A percentile compares a stretch with the other conserved stretches of the same genome.
Conservation (phyloP, 1,284 basidiomycete species). For the Erythrobasidium hasegawianum region DNA sequence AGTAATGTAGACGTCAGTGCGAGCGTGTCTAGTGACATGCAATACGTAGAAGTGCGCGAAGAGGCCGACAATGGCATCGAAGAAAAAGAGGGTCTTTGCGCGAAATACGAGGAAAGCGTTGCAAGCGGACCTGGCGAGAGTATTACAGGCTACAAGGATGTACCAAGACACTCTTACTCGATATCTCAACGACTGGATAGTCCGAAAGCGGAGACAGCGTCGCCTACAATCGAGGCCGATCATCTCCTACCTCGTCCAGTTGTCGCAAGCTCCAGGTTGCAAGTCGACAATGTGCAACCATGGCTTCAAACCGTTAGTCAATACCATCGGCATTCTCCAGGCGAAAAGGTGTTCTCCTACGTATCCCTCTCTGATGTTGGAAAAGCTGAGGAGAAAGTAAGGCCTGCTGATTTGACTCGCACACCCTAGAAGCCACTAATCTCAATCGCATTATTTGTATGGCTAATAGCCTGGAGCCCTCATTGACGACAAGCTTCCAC, state of each 20-base stretch:
- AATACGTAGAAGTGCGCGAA: too few species aligned
- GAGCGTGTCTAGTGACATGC: too few species aligned
- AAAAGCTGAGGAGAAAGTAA: background rate
- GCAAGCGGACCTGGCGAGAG: constrained; percentile 1
- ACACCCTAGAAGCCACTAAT: background rate
- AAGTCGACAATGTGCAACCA: background rate
- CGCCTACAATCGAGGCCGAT: background rate
- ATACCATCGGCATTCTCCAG: background rate
- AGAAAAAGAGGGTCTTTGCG: too few species aligned
- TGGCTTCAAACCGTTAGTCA: background rate
- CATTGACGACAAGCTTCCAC: background rate
- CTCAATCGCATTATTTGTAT: background rate
- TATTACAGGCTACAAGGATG: background rate
- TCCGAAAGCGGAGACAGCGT: background rate
- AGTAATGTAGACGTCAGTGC: too few species aligned
- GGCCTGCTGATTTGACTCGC: background rate
- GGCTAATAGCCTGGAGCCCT: background rate
- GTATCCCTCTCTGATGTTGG: background rate
- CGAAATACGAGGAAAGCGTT: background rate
- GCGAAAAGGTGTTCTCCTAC: background rate
- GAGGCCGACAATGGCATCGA: too few species aligned
- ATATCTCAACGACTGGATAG: background rate
- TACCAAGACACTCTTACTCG: background rate
- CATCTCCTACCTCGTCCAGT: background rate
- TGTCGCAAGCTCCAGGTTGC: background rate